These are phyloP conservation scores for Coccomyxa sp. DNA, from an alignment of 139 green algal genomes.

Conservation along the genomic window DNA sequence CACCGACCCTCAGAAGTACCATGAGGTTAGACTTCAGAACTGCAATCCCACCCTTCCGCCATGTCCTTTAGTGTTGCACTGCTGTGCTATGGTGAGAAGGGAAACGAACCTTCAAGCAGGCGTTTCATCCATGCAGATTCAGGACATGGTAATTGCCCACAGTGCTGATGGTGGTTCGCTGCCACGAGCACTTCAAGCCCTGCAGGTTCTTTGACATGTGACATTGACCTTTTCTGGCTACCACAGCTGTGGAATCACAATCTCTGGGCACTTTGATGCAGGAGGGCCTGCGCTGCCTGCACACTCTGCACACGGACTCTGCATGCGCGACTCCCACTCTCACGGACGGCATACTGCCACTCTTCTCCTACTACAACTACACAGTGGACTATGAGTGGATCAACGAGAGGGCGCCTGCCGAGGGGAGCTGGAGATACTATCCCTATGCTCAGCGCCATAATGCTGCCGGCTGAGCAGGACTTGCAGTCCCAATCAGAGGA, in stretches of 20 bases:
- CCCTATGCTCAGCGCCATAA: neutral
- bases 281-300: neutral
- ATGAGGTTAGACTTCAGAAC: neutral
- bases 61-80: too few relatives aligned
- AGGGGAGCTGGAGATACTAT: neutral
- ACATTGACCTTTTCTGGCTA: neutral
- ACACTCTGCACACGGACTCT: neutral
- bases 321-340: neutral
- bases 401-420: neutral
- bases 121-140: neutral
- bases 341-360: neutral
- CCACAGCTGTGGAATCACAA: neutral
- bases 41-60: neutral
- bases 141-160: neutral
- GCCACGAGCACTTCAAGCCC: neutral
- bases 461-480: too few relatives aligned
- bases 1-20: neutral
- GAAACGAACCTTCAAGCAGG: neutral
- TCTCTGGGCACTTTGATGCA: neutral
- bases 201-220: neutral
- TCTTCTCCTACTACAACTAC: neutral
- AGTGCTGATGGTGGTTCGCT: neutral
- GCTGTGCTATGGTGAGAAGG: too few relatives aligned
- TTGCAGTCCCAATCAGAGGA: too few relatives aligned
- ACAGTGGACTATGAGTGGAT: neutral